These are phyloP conservation scores for Talaromyces pinophilus DNA, from an alignment of 2,329 filamentous ascomycete genomes.

Conservation along the genomic window DNA sequence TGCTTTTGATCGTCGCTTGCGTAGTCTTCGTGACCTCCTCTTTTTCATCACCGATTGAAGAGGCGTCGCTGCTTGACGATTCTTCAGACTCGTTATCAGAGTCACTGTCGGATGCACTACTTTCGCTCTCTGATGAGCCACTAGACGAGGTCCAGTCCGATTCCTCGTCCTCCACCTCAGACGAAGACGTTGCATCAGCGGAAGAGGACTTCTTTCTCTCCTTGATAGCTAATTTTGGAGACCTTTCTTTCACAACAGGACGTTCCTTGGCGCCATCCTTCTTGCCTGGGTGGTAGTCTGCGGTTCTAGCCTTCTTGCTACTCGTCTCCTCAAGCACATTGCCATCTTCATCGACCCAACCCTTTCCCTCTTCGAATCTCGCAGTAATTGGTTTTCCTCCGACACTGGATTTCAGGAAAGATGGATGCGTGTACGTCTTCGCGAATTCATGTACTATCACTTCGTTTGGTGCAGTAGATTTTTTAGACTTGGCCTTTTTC, in stretches of 20 bases:
- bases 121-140: constrained; percentile 27
- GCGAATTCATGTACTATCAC: constrained; percentile 85
- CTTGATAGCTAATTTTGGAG: not conserved
- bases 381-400: constrained; percentile 52
- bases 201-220: constrained; percentile 1
- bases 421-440: constrained; percentile 78
- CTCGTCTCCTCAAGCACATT: constrained; percentile 60
- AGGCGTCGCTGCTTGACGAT: constrained; percentile 1
- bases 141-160: constrained; percentile 41
- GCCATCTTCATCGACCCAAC: constrained; percentile 82
- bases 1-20: not conserved
- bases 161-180: constrained; percentile 30
- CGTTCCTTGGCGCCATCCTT: constrained; percentile 31
- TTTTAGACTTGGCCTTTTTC: constrained; percentile 55
- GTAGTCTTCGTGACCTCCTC: not conserved
- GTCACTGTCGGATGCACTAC: not conserved
- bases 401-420: constrained; percentile 67
- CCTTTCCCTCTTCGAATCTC: constrained; percentile 78
- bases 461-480: constrained; percentile 62
- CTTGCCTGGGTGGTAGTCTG: constrained; percentile 35
- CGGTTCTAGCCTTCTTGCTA: constrained; percentile 34
- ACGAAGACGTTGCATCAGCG: constrained; percentile 15
- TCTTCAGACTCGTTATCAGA: constrained; percentile 6
- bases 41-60: not conserved
- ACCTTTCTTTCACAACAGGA: constrained; percentile 21